Conservation (phyloP, 2,329 filamentous ascomycete genomes). For the Diplodia mutila region DNA sequence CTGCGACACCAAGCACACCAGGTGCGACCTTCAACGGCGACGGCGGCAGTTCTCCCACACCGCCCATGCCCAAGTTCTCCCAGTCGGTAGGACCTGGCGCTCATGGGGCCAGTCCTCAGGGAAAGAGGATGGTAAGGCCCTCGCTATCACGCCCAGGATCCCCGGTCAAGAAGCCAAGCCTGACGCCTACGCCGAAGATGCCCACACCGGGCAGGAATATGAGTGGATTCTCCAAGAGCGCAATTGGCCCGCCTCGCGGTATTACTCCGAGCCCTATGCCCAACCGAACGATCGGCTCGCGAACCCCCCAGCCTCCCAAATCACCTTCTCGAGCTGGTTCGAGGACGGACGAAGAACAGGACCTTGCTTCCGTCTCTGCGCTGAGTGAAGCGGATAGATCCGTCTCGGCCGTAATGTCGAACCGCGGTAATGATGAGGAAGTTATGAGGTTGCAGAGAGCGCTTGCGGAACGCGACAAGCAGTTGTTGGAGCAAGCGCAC, state of each 20-base stretch:
- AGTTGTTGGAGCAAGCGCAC: slow-evolving; percentile 84
- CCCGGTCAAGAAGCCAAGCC: slow-evolving; percentile 69
- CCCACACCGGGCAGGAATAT: slow-evolving; percentile 61
- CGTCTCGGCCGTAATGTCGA: slow-evolving; percentile 24
- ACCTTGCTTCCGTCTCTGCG: slow-evolving; percentile 34
- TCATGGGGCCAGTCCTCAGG: slow-evolving; percentile 54
- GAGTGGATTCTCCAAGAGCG: slow-evolving; percentile 56
- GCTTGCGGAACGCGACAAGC: slow-evolving; percentile 81
- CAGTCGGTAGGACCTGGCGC: slow-evolving; percentile 78
- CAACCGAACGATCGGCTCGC: slow-evolving; percentile 58
- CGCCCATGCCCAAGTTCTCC: slow-evolving; percentile 77
- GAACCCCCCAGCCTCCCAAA: slow-evolving; percentile 45
- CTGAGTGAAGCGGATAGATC: slow-evolving; percentile 34
- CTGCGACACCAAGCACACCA: slow-evolving; percentile 71
- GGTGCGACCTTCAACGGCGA: slow-evolving; percentile 46
- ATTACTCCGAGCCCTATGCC: slow-evolving; percentile 66
- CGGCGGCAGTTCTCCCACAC: slow-evolving; percentile 49
- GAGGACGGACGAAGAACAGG: slow-evolving; percentile 47
- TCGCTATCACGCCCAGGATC: slow-evolving; percentile 90
- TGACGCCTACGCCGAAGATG: slow-evolving; percentile 56
- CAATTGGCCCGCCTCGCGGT: slow-evolving; percentile 57
- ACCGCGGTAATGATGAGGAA: slow-evolving; percentile 16
- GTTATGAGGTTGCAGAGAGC: slow-evolving; percentile 45
- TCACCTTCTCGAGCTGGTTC: slow-evolving; percentile 55
- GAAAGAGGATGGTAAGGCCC: slow-evolving; percentile 69